phyloP scores from a whole-genome alignment of 495 filamentous ascomycete species.

The Lophium mytilinum region DNA sequence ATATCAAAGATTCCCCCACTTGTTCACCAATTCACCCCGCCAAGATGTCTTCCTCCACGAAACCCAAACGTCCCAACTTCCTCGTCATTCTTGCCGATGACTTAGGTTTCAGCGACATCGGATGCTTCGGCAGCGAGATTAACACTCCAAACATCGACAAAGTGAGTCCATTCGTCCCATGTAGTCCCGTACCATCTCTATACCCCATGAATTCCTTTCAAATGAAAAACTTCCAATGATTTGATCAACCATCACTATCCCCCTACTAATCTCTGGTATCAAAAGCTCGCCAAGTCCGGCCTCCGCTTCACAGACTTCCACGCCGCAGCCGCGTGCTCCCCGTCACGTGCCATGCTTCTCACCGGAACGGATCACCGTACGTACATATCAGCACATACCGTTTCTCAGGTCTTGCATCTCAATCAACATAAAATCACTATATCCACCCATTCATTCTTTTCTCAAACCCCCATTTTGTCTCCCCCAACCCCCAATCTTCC shows the following conservation, averaged over 20 bases:
- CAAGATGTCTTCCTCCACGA: background rate
- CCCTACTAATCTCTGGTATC: background rate
- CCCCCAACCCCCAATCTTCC: no score
- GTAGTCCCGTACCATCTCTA: no score
- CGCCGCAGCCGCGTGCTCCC: conserved; percentile 56
- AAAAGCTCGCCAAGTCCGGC: conserved; percentile 43
- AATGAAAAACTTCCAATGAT: no score
- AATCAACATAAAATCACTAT: no score
- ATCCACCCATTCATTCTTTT: no score
- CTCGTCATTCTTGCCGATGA: conserved; percentile 57
- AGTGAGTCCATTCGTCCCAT: background rate
- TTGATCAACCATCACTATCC: background rate
- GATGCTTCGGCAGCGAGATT: conserved; percentile 56
- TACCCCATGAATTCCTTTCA: no score
- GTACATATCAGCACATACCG: no score
- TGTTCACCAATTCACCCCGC: background rate
- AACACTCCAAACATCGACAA: conserved; percentile 51
- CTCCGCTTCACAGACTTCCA: conserved; percentile 57
- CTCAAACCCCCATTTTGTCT: no score
- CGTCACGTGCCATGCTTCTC: conserved; percentile 51
- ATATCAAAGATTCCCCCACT: no score
- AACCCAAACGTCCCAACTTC: conserved; percentile 50
- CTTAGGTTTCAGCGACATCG: conserved; percentile 54
- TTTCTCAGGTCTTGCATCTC: no score
- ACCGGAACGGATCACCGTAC: conserved; percentile 44